Base-by-base conservation (phyloP, 2,329 filamentous ascomycete genomes). In the Thelonectria olida region DNA sequence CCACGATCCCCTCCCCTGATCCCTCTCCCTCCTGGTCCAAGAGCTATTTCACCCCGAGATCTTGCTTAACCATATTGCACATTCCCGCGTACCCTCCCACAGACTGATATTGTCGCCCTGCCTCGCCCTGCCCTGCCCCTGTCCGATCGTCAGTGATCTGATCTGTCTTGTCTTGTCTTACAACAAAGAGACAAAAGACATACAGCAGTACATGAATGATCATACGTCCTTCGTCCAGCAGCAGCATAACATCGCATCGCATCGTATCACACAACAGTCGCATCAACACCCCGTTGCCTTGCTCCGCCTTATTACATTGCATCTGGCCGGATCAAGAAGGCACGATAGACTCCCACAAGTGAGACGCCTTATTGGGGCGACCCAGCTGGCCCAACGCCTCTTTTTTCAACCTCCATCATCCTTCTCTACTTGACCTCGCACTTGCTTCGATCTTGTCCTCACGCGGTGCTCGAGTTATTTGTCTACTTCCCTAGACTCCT, bases 211-310 rank as follows among this genome's bases (percentile, higher is more conserved):
- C 62, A 68, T 68, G n/a, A 31, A 31, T 31, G n/a, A 41, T 41
- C 38, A 41, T 41, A 17, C n/a, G n/a, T 42, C 54, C 47, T n/a
- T n/a, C 62, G 67, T 54, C n/a, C n/a, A n/a, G n/a, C n/a, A n/a
- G n/a, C n/a, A n/a, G n/a, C n/a, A n/a, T n/a, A n/a, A n/a, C 56
- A 58, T 66, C 42, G 50, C 59, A 63, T 70, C 62, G 55, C 59
- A 70, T 69, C 60, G 50, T 50, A 62, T 62, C 39, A 56, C 64
- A 51, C 53, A 50, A 48, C 51, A 59, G 31, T 52, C 42, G 55
- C 36, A 48, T 41, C 47, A 52, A 22, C 9, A 42, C 38, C 39
- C 51, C 42, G 53, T 55, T 55, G 54, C 51, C 59, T 68, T 51
- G 55, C 58, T 47, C 39, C 49, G 51, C 49, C 44, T 55, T 58